Conservation (phyloP, 164 flowering plant species). For the Vitis labrusca region DNA sequence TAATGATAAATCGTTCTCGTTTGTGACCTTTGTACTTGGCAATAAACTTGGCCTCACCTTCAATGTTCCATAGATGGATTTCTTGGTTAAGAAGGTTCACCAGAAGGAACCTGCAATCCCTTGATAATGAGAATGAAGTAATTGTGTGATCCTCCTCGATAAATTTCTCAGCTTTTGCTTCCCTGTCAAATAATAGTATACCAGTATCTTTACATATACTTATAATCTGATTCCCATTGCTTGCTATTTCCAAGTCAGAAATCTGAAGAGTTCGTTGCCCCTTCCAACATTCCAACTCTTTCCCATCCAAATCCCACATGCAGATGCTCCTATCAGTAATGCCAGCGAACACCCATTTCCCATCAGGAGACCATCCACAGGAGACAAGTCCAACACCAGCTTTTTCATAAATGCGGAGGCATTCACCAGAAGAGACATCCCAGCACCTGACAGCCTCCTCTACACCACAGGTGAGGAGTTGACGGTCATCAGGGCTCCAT, state of each 20-base stretch:
- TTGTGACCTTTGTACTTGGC: constrained; percentile 74
- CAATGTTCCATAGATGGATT: constrained; percentile 77
- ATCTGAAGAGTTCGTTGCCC: constrained; percentile 63
- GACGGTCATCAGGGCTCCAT: constrained; percentile 80
- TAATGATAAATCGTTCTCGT: constrained; percentile 60
- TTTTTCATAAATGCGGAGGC: constrained; percentile 72
- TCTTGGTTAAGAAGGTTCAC: constrained; percentile 74
- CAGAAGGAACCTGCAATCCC: constrained; percentile 44
- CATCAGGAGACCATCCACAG: constrained; percentile 88
- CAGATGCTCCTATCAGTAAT: constrained; percentile 75
- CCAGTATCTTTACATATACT: constrained; percentile 56
- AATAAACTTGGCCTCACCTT: constrained; percentile 45
- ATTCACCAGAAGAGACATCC: constrained; percentile 74
- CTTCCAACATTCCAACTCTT: constrained; percentile 69
- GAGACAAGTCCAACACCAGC: constrained; percentile 55
- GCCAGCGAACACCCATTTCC: constrained; percentile 56
- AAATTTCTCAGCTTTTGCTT: constrained; percentile 46
- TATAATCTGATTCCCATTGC: constrained; percentile 67
- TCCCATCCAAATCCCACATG: constrained; percentile 88
- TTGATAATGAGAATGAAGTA: constrained; percentile 71
- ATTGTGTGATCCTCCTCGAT: constrained; percentile 61
- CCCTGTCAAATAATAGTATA: constrained; percentile 56
- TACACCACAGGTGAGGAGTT: constrained; percentile 81
- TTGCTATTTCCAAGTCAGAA: constrained; percentile 72
- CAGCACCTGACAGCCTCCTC: constrained; percentile 75